These are phyloP conservation scores for Pistacia atlantica DNA, from an alignment of 345 rosid genomes.

Conservation along the genomic window DNA sequence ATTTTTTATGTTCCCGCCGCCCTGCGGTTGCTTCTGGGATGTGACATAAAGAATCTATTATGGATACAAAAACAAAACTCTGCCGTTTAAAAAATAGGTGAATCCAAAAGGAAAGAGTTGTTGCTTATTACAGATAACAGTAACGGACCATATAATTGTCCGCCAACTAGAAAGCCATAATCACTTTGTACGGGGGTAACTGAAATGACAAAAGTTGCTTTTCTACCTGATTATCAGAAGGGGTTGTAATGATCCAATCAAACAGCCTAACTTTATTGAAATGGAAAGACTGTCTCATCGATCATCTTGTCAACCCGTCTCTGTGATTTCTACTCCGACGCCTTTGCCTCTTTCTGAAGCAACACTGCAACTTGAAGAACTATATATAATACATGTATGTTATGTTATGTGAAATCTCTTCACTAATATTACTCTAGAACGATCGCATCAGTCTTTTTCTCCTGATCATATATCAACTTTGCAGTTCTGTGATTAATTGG, in stretches of 20 bases:
- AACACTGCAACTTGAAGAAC: neutral
- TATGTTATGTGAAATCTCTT: too few relatives aligned
- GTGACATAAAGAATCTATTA: neutral
- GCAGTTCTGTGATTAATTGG: too few relatives aligned
- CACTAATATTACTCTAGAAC: too few relatives aligned
- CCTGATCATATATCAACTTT: too few relatives aligned
- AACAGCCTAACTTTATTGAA: neutral
- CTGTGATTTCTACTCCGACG: neutral
- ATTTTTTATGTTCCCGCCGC: too few relatives aligned
- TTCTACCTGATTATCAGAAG: neutral
- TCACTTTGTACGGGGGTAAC: neutral
- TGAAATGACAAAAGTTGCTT: constrained; percentile 6
- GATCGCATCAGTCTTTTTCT: too few relatives aligned
- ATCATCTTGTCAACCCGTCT: neutral
- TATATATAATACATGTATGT: too few relatives aligned
- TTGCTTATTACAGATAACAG: constrained; percentile 10
- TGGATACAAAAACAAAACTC: neutral
- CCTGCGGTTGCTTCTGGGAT: neutral
- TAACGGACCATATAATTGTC: constrained; percentile 9
- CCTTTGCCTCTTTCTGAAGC: constrained; percentile 14
- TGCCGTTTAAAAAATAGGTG: neutral
- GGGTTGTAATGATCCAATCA: constrained; percentile 14
- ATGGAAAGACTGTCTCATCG: neutral
- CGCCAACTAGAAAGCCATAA: constrained; percentile 22
- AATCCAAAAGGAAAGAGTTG: neutral